phyloP scores from a whole-genome alignment of 176 grass and related monocot species.

The Carex scoparia region DNA sequence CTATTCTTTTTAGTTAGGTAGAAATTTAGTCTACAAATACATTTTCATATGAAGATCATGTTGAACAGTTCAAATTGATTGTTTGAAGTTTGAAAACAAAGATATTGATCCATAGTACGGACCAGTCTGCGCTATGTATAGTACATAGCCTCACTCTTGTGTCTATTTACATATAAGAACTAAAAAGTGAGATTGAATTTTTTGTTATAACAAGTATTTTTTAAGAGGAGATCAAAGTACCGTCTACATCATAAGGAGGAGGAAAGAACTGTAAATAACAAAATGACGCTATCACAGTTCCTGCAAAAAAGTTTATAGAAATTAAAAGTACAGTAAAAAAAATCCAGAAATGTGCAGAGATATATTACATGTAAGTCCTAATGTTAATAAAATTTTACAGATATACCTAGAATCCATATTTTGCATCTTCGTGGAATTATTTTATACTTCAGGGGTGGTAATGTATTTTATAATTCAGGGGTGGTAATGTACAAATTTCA shows the following conservation, averaged over 20 bases:
- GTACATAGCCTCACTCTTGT: too few species aligned
- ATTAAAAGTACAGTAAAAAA: background rate
- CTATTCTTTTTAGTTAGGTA: too few species aligned
- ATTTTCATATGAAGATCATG: too few species aligned
- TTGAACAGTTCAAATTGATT: too few species aligned
- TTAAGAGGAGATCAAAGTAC: slow-evolving; percentile 21
- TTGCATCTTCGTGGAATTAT: too few species aligned
- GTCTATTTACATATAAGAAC: background rate
- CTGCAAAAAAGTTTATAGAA: slow-evolving; percentile 27
- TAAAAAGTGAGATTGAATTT: background rate
- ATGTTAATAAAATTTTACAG: background rate
- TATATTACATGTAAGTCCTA: background rate
- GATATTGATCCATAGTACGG: too few species aligned
- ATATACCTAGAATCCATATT: background rate
- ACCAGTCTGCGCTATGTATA: too few species aligned
- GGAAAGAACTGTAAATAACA: slow-evolving; percentile 91
- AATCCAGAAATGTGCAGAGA: background rate
- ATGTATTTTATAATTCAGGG: too few species aligned
- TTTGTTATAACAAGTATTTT: background rate
- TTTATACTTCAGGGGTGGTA: too few species aligned
- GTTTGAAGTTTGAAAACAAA: too few species aligned
- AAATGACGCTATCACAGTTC: slow-evolving; percentile 61
- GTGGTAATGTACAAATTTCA: too few species aligned
- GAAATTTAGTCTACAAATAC: too few species aligned
- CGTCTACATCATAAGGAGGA: slow-evolving; percentile 56